A percentile compares a stretch with the other conserved stretches of the same genome.
phyloP scores from a whole-genome alignment of 352 stramenopile genomes.

The Phytophthora hybrid region DNA sequence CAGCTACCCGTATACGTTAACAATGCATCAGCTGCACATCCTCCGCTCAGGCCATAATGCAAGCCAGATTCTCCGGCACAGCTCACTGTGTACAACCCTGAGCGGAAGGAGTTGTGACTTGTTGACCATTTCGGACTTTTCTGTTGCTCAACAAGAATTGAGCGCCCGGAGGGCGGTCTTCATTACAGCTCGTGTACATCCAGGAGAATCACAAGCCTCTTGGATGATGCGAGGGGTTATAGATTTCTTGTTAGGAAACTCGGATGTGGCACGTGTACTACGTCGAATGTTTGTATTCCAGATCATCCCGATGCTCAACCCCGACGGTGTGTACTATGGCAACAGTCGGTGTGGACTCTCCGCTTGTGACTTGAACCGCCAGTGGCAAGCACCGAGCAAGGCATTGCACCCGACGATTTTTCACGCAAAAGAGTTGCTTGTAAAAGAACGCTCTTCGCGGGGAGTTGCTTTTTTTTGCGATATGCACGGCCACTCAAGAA shows the following conservation, averaged over 20 bases:
- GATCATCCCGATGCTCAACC: conserved; percentile 95
- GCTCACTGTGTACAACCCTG: conserved; percentile 66
- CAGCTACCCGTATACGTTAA: conserved; percentile 93
- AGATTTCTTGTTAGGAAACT: conserved; percentile 88
- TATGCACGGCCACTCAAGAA: conserved; percentile 93
- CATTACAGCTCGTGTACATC: conserved; percentile 90
- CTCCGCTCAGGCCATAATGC: conserved; percentile 13
- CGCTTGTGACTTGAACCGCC: conserved; percentile 88
- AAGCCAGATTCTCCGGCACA: conserved; percentile 50
- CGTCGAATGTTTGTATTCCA: conserved; percentile 92
- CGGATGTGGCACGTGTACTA: conserved; percentile 66
- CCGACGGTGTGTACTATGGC: conserved; percentile 93
- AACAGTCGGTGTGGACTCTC: conserved; percentile 93
- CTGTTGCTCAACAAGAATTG: conserved; percentile 37
- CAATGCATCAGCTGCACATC: conserved; percentile 78
- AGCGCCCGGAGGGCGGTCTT: conserved; percentile 62
- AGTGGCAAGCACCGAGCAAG: conserved; percentile 83
- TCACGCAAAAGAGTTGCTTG: conserved; percentile 85
- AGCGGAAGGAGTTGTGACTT: conserved; percentile 71
- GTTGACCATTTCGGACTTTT: conserved; percentile 80
- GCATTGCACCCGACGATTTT: conserved; percentile 90
- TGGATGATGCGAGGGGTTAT: conserved; percentile 96
- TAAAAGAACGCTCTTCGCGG: conserved; percentile 52
- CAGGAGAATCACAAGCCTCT: conserved; percentile 91
- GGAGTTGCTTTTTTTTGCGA: conserved; percentile 90